Conservation (phyloP, 768 basidiomycete species). For the Serendipita indica region DNA sequence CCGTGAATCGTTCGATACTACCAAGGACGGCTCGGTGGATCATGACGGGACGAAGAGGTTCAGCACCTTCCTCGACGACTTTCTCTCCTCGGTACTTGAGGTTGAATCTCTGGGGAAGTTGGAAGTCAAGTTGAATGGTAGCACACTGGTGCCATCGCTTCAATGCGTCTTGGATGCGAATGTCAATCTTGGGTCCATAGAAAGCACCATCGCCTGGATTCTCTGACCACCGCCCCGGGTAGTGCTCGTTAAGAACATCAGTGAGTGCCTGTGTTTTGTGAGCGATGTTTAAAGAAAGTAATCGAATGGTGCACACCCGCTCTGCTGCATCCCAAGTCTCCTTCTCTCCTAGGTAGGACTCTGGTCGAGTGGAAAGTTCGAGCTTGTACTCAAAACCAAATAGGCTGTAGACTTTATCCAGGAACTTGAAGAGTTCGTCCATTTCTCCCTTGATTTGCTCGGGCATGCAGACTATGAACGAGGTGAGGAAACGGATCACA, state of each 20-base stretch:
- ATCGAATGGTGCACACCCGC: constrained; percentile 29
- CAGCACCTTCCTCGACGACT: constrained; percentile 24
- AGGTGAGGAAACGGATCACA: neutral
- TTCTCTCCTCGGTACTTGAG: constrained; percentile 61
- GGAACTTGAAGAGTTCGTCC: constrained; percentile 77
- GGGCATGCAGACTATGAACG: neutral
- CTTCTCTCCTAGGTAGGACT: constrained; percentile 79
- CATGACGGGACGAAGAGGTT: constrained; percentile 78
- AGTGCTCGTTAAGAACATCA: constrained; percentile 66
- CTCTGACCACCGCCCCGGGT: constrained; percentile 79
- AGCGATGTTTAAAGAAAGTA: constrained; percentile 11
- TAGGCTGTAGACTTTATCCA: constrained; percentile 81
- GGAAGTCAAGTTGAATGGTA: constrained; percentile 98
- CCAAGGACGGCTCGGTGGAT: constrained; percentile 96
- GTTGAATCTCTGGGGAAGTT: constrained; percentile 92
- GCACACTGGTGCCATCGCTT: constrained; percentile 93
- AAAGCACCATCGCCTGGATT: constrained; percentile 98
- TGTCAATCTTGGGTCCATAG: constrained; percentile 99
- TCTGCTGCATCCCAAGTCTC: constrained; percentile 89
- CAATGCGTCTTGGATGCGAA: constrained; percentile 86
- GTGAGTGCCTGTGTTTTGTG: constrained; percentile 51
- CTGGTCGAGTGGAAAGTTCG: constrained; percentile 89
- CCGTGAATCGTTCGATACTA: constrained; percentile 87
- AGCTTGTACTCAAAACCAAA: constrained; percentile 93
- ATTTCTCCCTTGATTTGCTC: constrained; percentile 77